Evolutionary conservation across 257 asterid species (phyloP), one percentile per base, ranked within the genome.

Genomic region (Plantago major): DNA sequence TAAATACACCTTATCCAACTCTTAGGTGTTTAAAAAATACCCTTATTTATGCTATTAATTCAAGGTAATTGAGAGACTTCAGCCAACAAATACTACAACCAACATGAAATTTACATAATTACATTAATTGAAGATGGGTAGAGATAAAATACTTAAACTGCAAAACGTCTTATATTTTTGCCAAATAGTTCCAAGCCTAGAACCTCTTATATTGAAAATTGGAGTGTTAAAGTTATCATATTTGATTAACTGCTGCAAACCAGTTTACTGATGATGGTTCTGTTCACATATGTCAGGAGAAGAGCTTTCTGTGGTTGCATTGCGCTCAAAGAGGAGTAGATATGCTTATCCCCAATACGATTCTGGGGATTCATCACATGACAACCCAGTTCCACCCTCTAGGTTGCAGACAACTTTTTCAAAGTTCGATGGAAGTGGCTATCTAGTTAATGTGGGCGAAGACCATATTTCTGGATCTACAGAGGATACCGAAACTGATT

Each of bases 401-500:
- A 81, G 58, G 74, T 65, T 72, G 45, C 94, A 73, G 67, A 76
- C 76, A 42, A 75, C 82, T 33, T 73, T 78, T 67, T 79, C 79
- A 46, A 84, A 78, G 67, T 62, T 73, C 70, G 93, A 82, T 60
- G 87, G 70, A 40, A 66, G 73, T 65, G 72, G 55, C 67, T 70
- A 66, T 50, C 73, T 73, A 45, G 82, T 69, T 67, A 87, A 72
- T 70, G 63, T 55, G 57, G 82, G 81, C 62, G 91, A 81, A 71
- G 89, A 83, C 68, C 84, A 68, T 61, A 73, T 73, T 56, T 81
- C 88, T 53, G 94, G 80, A 10, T 85, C 96, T 56, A 79, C 91
- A 7, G 97, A 93, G 76, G 92, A 83, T 73, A 87, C 97, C 49
- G 99, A 89, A 80, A 93, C 97, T 19, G 99, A 93, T 81, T 81